Percentiles rank a stretch among this genome's conserved stretches.
Conservation (phyloP, 2,329 filamentous ascomycete species). For the Clonostachys rhizophaga region DNA sequence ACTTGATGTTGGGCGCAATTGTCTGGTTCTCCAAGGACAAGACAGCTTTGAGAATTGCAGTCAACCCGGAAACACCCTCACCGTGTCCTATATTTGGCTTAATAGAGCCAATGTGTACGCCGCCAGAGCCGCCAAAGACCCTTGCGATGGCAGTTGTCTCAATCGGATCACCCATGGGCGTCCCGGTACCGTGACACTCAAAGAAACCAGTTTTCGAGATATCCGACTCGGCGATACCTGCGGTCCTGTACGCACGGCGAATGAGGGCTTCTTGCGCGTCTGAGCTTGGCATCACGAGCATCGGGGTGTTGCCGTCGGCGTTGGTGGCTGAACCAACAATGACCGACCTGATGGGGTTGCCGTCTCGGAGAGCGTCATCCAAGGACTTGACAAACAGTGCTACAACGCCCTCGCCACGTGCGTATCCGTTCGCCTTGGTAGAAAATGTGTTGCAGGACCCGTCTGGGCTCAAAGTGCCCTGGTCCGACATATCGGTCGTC, state of each 20-base stretch:
- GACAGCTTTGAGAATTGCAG: slow-evolving; percentile 20
- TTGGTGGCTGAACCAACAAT: slow-evolving; percentile 46
- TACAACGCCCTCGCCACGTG: slow-evolving; percentile 54
- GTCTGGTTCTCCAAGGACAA: slow-evolving; percentile 16
- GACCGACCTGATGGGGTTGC: slow-evolving; percentile 44
- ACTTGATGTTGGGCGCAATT: slow-evolving; percentile 17
- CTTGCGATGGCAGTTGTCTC: slow-evolving; percentile 43
- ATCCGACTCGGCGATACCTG: slow-evolving; percentile 17
- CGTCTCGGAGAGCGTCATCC: slow-evolving; percentile 46
- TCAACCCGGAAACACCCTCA: slow-evolving; percentile 24
- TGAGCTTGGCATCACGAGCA: slow-evolving; percentile 49
- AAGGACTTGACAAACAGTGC: slow-evolving; percentile 53
- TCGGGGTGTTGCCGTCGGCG: slow-evolving; percentile 48
- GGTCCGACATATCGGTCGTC: slow-evolving; percentile 10
- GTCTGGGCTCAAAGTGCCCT: slow-evolving; percentile 13
- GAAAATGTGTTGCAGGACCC: slow-evolving; percentile 27
- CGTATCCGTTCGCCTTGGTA: slow-evolving; percentile 40
- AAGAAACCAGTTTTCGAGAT: slow-evolving; percentile 19
- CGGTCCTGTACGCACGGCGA: slow-evolving; percentile 22
- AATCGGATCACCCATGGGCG: slow-evolving; percentile 49
- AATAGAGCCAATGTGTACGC: slow-evolving; percentile 18
- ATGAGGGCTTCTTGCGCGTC: slow-evolving; percentile 39
- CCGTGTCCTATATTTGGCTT: slow-evolving; percentile 32
- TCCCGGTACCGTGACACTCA: slow-evolving; percentile 54
- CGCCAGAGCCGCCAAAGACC: slow-evolving; percentile 19